Evolutionary conservation across 179 eudicot species (phyloP).

Genomic region (Amaranthus tricolor): DNA sequence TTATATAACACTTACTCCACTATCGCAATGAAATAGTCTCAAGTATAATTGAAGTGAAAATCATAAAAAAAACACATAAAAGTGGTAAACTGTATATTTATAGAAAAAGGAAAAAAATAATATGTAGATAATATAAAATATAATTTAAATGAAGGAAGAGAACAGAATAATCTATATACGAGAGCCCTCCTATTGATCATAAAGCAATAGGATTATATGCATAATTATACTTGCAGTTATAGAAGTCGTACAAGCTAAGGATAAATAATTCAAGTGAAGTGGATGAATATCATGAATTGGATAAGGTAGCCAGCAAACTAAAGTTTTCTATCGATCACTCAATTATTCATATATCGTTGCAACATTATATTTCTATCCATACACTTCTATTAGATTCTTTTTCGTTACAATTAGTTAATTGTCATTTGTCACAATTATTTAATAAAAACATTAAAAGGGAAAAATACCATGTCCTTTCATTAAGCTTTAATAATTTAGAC

Average conservation of each 20-base stretch:
- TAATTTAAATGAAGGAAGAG: too few relatives aligned
- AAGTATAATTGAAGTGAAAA: too few relatives aligned
- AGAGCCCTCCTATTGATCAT: too few relatives aligned
- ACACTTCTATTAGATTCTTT: neutral
- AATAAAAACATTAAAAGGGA: neutral
- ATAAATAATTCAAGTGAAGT: constrained; percentile 12
- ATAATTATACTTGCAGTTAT: neutral
- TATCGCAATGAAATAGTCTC: too few relatives aligned
- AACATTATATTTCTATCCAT: neutral
- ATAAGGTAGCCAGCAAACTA: constrained; percentile 14
- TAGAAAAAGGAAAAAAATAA: too few relatives aligned
- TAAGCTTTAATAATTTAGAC: constrained; percentile 12
- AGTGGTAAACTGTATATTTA: too few relatives aligned
- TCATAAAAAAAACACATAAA: too few relatives aligned
- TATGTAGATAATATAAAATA: too few relatives aligned
- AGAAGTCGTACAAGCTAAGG: constrained; percentile 16
- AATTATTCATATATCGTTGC: constrained; percentile 2
- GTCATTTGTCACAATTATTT: constrained; percentile 8
- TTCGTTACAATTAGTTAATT: neutral
- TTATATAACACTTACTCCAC: too few relatives aligned
- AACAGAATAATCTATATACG: too few relatives aligned
- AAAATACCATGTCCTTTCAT: neutral
- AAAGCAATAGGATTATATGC: neutral
- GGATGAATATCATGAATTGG: constrained; percentile 7
- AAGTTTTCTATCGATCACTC: neutral